Evolutionary conservation across 345 rosid genomes (phyloP).

Genomic region (Salix koriyanagi): DNA sequence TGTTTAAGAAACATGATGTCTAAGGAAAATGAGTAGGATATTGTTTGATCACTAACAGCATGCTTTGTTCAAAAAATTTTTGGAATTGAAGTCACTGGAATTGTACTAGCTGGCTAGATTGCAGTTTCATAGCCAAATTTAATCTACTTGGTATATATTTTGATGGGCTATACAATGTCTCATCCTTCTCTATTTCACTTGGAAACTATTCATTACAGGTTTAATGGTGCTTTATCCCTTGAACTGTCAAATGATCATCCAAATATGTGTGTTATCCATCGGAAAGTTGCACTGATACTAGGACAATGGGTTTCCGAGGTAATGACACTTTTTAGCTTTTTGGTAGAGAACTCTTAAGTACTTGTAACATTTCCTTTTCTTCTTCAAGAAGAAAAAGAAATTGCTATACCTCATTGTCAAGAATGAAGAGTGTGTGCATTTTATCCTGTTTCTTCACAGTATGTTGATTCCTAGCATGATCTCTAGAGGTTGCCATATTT

Average conservation of each 20-base stretch:
- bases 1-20: too few relatives aligned
- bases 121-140: background rate
- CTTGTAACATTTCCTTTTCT: background rate
- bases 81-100: background rate
- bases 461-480: background rate
- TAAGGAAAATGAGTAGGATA: too few relatives aligned
- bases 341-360: background rate
- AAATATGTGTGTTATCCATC: slow-evolving; percentile 83
- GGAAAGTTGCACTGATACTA: slow-evolving; percentile 87
- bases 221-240: slow-evolving; percentile 80
- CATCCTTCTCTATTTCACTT: background rate
- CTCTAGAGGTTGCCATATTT: background rate
- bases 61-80: too few relatives aligned
- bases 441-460: background rate
- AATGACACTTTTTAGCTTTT: slow-evolving; percentile 14
- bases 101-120: background rate
- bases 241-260: slow-evolving; percentile 91
- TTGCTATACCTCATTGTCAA: background rate
- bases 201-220: slow-evolving; percentile 49
- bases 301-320: slow-evolving; percentile 99
- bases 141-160: background rate
- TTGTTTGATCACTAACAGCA: too few relatives aligned
- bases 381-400: background rate
- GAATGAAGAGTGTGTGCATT: background rate
- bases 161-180: background rate